Base-by-base conservation (phyloP, 2,329 filamentous ascomycete species). In the Alternaria metachromatica region DNA sequence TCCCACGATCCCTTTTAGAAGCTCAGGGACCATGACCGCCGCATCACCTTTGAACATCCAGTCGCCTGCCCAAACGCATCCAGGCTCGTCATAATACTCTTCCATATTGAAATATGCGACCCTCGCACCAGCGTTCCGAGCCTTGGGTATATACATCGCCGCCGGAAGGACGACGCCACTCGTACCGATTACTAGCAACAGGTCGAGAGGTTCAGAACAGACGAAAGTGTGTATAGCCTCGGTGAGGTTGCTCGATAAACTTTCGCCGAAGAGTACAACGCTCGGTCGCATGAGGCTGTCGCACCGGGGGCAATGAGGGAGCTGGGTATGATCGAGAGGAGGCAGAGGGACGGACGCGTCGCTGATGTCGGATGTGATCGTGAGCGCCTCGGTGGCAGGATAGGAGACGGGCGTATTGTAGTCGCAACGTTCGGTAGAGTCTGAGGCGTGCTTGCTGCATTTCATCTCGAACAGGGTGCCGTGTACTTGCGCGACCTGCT, bases 41-140 rank as follows among this genome's bases (percentile, higher is more conserved):
- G 48, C 48, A 50, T 30, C 48, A 13, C 87, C 87, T 50, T 86
- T 78, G 72, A 89, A 89, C 66, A 87, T 84, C 83, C 87, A 89
- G 73, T 89, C 87, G 1, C 77, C 73, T 1, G 82, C 72, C 33
- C 78, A 72, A 50, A 87, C 68, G 4, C 50, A 54, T 76, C 57
- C 57, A 7, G 51, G 23, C 33, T 59, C 53, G 9, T 65, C 58
- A 15, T 62, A 56, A 26, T 58, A 63, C 28, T 58, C 59, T 37
- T 71, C 66, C 21, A 70, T 55, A 33, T 73, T 63, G 48, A 72
- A 67, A 11, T 65, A 57, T 7, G 67, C 60, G 15, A 69, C 54
- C 13, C 59, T 53, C 4, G 70, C 69, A 18, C 65, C 67, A 4
- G 49, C 21, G 3, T 56, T 58, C n/a, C 66, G 61, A 23, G 68